Evolutionary conservation across 1,284 basidiomycete genomes (phyloP).

Genomic region (Cryptococcus sp.): DNA sequence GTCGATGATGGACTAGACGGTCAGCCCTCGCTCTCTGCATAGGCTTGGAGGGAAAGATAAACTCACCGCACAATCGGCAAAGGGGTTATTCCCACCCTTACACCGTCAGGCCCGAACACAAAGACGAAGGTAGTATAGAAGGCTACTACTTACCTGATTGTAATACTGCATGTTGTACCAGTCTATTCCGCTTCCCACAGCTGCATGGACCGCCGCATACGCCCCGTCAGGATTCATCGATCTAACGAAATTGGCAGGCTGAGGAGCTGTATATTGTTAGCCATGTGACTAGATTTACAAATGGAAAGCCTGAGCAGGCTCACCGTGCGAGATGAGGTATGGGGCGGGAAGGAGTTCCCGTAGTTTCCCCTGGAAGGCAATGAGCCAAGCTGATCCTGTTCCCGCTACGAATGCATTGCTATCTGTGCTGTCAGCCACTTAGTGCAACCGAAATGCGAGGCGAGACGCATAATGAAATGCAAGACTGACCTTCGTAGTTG

Average conservation of each 20-base stretch:
- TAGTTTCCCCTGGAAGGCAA: slow-evolving; percentile 24
- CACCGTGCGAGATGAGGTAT: slow-evolving; percentile 29
- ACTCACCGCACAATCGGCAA: not conserved
- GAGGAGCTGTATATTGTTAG: not conserved
- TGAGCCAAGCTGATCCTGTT: slow-evolving; percentile 19
- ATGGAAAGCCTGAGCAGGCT: slow-evolving; percentile 17
- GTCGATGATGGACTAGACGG: not conserved
- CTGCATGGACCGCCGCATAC: slow-evolving; percentile 15
- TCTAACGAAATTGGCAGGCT: not conserved
- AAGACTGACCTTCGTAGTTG: slow-evolving; percentile 36
- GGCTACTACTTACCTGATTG: slow-evolving; percentile 19
- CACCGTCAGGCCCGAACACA: too few species aligned
- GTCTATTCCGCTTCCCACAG: slow-evolving; percentile 21
- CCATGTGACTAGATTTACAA: slow-evolving; percentile 17
- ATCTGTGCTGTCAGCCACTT: not conserved
- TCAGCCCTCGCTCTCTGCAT: not conserved
- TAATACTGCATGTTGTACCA: slow-evolving; percentile 37
- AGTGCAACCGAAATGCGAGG: slow-evolving; percentile 4
- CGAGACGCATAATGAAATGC: not conserved
- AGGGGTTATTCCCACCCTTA: too few species aligned
- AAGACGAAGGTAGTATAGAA: slow-evolving; percentile 5
- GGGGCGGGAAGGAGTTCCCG: slow-evolving; percentile 15
- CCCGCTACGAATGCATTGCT: not conserved
- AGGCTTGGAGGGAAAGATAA: not conserved
- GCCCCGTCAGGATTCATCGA: slow-evolving; percentile 9